Evolutionary conservation across 805 yeast species (phyloP), one percentile per base, ranked within the genome.

Genomic region (Metschnikowia anglica): DNA sequence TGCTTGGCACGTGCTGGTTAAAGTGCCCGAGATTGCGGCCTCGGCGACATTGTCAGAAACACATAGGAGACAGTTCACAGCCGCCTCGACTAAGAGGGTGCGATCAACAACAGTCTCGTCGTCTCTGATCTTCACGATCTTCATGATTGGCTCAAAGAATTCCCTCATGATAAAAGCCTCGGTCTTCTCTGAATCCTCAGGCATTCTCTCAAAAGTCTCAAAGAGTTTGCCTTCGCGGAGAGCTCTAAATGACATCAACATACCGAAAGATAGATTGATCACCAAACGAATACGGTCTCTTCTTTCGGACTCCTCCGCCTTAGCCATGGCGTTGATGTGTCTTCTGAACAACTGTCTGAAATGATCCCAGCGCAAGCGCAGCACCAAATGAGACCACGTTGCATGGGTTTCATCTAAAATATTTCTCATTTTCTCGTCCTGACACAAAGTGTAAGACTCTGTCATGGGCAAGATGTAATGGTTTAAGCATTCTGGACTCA

Each of bases 1-100:
- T 23, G 88, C 84, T 60, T 91, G 97, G 60, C 97, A 89, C n/a
- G 89, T 74, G 49, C 81, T 80, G 0, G 97, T 86, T 50, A 93
- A 70, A 10, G 85, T 76, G 18, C 95, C 93, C 0, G 98, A 96
- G 18, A 93, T 72, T 37, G 81, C 79, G 4, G 71, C 56, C 15
- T 74, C 76, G 20, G 86, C 67, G 18, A 70, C 68, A 2, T 78
- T 82, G 9, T 73, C 70, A 0, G 84, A 68, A 31, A 91, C 70
- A 38, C 88, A 79, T 52, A 79, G 68, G 19, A 86, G 63, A 45
- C 86, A 74, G 41, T 81, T 77, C 4, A 86, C 81, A 36, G 89
- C 66, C 0, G 96, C 91, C 56, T 88, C 90, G 2, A 95, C 81
- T 37, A 93, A 60, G 2, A 95, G 88, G 8, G 88, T 79, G 58